Conservation (phyloP, 2,329 filamentous ascomycete species). For the Furcasterigmium sp. region DNA sequence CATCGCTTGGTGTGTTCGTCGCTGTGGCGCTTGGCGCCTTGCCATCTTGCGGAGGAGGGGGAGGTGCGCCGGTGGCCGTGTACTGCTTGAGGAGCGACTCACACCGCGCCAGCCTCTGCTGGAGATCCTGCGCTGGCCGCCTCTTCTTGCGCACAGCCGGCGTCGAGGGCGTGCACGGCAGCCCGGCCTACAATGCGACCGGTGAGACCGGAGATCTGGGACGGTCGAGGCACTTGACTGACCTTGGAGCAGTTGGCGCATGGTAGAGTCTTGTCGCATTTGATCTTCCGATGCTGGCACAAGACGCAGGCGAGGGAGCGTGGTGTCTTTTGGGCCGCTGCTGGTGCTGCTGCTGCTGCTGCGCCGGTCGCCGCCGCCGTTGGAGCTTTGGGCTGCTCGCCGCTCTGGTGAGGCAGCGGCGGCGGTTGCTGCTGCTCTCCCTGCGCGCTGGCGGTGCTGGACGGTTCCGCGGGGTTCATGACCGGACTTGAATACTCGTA, state of each 20-base stretch:
- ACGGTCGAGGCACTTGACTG: slow-evolving; percentile 11
- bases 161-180: slow-evolving; percentile 54
- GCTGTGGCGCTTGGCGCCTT: slow-evolving; percentile 8
- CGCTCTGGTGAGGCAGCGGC: too few species aligned
- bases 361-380: too few species aligned
- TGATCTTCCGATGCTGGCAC: slow-evolving; percentile 58
- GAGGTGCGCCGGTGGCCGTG: slow-evolving; percentile 26
- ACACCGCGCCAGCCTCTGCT: slow-evolving; percentile 54
- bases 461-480: too few species aligned
- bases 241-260: slow-evolving; percentile 59
- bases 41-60: not conserved
- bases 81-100: slow-evolving; percentile 56
- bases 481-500: too few species aligned
- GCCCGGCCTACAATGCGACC: too few species aligned
- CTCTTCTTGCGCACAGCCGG: slow-evolving; percentile 55
- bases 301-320: slow-evolving; percentile 50
- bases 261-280: slow-evolving; percentile 54
- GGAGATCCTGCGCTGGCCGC: slow-evolving; percentile 55
- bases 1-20: slow-evolving; percentile 9
- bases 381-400: too few species aligned
- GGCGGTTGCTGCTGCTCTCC: too few species aligned
- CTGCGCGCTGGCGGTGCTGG: too few species aligned
- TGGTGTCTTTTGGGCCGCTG: slow-evolving; percentile 31
- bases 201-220: slow-evolving; percentile 8
- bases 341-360: too few species aligned